Evolutionary conservation across 192 early-diverging fungal genomes (phyloP).

Genomic region (Dissophora ornata): DNA sequence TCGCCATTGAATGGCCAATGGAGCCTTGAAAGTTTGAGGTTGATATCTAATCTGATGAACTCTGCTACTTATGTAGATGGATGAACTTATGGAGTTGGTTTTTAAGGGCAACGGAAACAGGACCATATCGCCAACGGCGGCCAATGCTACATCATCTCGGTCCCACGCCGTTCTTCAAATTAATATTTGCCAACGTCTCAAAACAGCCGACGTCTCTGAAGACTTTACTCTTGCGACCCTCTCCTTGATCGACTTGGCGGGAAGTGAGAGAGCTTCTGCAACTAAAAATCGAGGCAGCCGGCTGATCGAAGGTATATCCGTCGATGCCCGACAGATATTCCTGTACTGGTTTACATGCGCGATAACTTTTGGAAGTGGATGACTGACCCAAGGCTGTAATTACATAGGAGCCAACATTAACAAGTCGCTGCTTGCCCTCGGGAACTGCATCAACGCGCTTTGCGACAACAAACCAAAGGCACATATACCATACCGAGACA

Average conservation of each 20-base stretch:
- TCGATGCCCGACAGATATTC: no score
- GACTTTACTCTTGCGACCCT: conserved; percentile 68
- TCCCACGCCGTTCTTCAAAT: conserved; percentile 86
- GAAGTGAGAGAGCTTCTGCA: conserved; percentile 94
- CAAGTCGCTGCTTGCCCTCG: conserved; percentile 92
- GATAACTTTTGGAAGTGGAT: no score
- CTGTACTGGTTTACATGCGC: no score
- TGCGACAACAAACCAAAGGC: conserved; percentile 77
- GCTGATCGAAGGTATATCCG: conserved; percentile 68
- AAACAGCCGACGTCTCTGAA: conserved; percentile 47
- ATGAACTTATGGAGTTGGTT: conserved; percentile 79
- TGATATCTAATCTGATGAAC: neutral
- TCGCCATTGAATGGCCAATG: no score
- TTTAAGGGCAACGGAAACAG: conserved; percentile 72
- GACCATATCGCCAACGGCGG: conserved; percentile 87
- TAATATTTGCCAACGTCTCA: conserved; percentile 39
- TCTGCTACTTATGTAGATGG: conserved; percentile 48
- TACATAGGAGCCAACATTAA: conserved; percentile 94
- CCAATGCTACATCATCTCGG: conserved; percentile 91
- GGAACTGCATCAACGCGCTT: conserved; percentile 97
- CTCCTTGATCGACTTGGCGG: conserved; percentile 96
- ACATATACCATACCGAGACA: conserved; percentile 98
- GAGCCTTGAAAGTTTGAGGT: no score
- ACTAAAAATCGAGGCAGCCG: conserved; percentile 89
- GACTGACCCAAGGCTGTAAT: no score